Percentiles rank a stretch among this genome's conserved stretches.
Evolutionary conservation across 106 monocot species (phyloP).

Genomic region (Narthecium ossifragum): DNA sequence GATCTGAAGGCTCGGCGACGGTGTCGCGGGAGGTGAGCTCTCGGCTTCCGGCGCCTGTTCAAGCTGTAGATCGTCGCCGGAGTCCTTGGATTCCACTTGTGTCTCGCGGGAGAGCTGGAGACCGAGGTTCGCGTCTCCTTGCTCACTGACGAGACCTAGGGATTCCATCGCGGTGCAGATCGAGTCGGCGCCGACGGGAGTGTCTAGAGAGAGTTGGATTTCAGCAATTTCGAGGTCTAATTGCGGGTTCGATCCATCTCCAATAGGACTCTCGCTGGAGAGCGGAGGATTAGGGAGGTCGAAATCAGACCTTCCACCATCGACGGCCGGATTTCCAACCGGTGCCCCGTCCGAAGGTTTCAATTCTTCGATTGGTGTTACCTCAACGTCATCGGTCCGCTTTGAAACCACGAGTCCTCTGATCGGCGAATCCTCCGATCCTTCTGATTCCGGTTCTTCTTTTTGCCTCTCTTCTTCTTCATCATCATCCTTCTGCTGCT

Average conservation of each 20-base stretch:
- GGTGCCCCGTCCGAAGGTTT: background rate
- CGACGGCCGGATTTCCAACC: background rate
- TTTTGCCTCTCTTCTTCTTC: background rate
- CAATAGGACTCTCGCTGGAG: background rate
- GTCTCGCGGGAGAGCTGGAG: background rate
- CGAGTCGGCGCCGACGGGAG: background rate
- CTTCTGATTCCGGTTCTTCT: background rate
- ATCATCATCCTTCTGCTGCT: background rate
- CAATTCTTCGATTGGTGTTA: background rate
- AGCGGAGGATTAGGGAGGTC: background rate
- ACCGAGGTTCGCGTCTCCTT: background rate
- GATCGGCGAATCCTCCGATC: conserved; percentile 3
- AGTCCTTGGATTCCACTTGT: background rate
- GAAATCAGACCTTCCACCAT: background rate
- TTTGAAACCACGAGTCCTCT: background rate
- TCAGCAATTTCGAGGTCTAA: background rate
- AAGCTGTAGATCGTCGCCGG: background rate
- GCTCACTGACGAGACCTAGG: too few species aligned
- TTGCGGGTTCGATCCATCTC: background rate
- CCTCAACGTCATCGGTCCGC: background rate
- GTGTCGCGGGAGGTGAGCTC: too few species aligned
- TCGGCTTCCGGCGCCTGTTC: background rate
- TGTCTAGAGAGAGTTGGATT: background rate
- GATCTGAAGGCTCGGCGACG: too few species aligned
- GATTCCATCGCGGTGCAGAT: background rate